Conservation (phyloP, 2,329 filamentous ascomycete genomes). For the Parastagonospora avenae region DNA sequence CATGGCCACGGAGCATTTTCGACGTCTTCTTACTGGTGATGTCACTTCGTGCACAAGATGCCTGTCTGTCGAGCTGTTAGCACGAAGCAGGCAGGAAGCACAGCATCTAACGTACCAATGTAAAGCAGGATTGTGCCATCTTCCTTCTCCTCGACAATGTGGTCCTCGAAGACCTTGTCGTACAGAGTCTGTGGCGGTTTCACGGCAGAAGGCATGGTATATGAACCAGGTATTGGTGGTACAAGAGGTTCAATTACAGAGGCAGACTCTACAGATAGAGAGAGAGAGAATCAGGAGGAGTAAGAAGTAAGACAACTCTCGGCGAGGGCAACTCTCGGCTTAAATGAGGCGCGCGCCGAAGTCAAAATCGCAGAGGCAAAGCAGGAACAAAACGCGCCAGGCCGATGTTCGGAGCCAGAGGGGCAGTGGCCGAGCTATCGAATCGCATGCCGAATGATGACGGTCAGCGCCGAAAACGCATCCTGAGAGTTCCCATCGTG, state of each 20-base stretch:
- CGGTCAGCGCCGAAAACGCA: slow-evolving; percentile 15
- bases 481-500: neutral
- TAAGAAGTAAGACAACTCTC: neutral
- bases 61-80: slow-evolving; percentile 65
- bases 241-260: slow-evolving; percentile 20
- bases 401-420: slow-evolving; percentile 40
- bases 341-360: slow-evolving; percentile 32
- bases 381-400: slow-evolving; percentile 29
- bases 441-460: slow-evolving; percentile 34
- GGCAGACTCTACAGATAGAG: neutral
- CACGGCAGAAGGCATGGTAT: slow-evolving; percentile 76
- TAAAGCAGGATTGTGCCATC: slow-evolving; percentile 93
- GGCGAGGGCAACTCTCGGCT: slow-evolving; percentile 16
- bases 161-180: slow-evolving; percentile 95
- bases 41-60: slow-evolving; percentile 99
- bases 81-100: neutral
- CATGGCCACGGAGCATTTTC: neutral
- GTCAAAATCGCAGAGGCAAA: slow-evolving; percentile 33
- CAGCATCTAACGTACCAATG: slow-evolving; percentile 69
- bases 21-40: slow-evolving; percentile 69
- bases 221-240: slow-evolving; percentile 16
- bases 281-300: neutral
- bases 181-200: slow-evolving; percentile 83
- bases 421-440: slow-evolving; percentile 19
- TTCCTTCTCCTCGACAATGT: slow-evolving; percentile 93